A percentile compares a stretch with the other conserved stretches of the same genome.
These are phyloP conservation scores for Marvania coccoides DNA, from an alignment of 139 green algal species.

Conservation along the genomic window DNA sequence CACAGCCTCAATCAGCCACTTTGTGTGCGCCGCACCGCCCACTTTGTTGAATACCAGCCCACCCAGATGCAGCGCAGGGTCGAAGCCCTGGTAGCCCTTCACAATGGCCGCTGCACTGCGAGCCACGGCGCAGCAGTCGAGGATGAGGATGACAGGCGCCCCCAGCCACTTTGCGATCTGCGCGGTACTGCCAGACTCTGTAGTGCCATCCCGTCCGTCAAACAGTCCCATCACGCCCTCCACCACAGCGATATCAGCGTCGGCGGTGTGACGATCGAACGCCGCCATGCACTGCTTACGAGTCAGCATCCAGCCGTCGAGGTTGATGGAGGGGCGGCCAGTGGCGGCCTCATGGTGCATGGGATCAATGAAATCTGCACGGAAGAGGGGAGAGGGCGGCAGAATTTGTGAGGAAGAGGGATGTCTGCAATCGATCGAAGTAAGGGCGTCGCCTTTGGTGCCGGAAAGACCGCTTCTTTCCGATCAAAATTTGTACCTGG, in stretches of 20 bases:
- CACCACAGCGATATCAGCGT: conserved; percentile 69
- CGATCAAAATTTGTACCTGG: conserved; percentile 35
- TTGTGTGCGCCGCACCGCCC: conserved; percentile 34
- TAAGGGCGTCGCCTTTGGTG: too few relatives aligned
- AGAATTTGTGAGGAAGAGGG: not conserved
- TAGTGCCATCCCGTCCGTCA: conserved; percentile 56
- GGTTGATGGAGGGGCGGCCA: conserved; percentile 61
- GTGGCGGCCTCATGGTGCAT: conserved; percentile 62
- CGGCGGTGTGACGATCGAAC: conserved; percentile 30
- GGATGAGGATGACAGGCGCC: conserved; percentile 74
- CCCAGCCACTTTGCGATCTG: conserved; percentile 74
- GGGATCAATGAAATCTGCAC: conserved; percentile 63
- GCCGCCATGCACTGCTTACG: conserved; percentile 35
- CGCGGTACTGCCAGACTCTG: conserved; percentile 61
- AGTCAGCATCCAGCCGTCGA: conserved; percentile 78
- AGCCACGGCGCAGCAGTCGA: conserved; percentile 61
- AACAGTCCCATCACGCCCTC: conserved; percentile 80
- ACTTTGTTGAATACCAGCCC: conserved; percentile 82
- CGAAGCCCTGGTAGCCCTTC: conserved; percentile 43
- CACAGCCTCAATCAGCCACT: conserved; percentile 55
- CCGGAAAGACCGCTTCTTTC: too few relatives aligned
- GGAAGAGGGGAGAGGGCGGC: not conserved
- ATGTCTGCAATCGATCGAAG: too few relatives aligned
- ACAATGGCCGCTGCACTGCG: conserved; percentile 44
- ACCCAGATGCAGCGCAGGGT: conserved; percentile 48